Base-by-base conservation (phyloP, 2,329 filamentous ascomycete species). In the Aquanectria penicillioides region DNA sequence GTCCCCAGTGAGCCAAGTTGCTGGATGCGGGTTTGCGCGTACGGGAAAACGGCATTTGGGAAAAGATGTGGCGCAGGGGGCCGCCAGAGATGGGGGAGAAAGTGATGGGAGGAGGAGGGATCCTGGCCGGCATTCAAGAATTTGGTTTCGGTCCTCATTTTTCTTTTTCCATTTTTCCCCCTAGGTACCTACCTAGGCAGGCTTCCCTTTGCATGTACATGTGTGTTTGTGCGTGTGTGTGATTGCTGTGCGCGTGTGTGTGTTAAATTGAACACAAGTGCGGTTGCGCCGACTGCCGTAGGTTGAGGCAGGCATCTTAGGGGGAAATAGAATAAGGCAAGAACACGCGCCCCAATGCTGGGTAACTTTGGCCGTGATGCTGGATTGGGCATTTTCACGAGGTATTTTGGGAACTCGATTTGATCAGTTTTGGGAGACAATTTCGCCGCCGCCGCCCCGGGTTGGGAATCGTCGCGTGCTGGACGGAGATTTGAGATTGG, bases 391-490 rank as follows among this genome's bases (percentile, higher is more conserved):
- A n/a, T n/a, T n/a, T n/a, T n/a, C n/a, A n/a, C n/a, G n/a, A n/a
- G n/a, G n/a, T n/a, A 20, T 29, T 33, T 41, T 46, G 15, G 41
- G 26, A 28, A 46, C 36, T 31, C 31, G 37, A 40, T 38, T 50
- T 26, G 33, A 54, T 51, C 51, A 59, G 48, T 43, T 51, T 54
- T 54, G 50, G 61, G 36, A 38, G 36, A 61, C 37, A 22, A 40
- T 33, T 47, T 52, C 26, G 48, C 55, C 40, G 47, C 48, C 48
- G 50, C 54, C 22, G 52, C 44, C 55, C 64, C 38, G 47, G 59
- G 63, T 64, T 61, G 48, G 53, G 33, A 49, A 55, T 47, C 41
- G 38, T 65, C 66, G 66, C 64, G 66, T 64, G 66, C 66, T 31
- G 36, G 63, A 52, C 59, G 57, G 62, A 62, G 18, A 18, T 17